These are phyloP conservation scores for Zychaea mexicana DNA, from an alignment of 371 early-diverging fungal species.

Conservation along the genomic window DNA sequence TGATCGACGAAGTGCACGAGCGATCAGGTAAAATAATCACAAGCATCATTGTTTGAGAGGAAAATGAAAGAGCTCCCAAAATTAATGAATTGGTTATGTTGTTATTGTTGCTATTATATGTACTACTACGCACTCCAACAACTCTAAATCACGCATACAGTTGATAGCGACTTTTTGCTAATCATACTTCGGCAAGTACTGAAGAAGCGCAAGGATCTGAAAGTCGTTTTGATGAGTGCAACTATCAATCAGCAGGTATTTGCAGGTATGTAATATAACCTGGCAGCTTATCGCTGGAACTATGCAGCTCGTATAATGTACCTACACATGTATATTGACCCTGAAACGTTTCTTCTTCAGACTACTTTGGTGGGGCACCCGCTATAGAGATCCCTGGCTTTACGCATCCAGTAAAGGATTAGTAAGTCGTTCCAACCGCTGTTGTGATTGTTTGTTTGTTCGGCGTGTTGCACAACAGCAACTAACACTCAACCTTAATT, in stretches of 20 bases:
- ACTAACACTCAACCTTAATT: too few species aligned
- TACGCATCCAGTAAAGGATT: constrained; percentile 79
- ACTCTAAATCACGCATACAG: too few species aligned
- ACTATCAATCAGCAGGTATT: constrained; percentile 71
- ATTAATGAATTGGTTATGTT: background rate
- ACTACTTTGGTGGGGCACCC: constrained; percentile 65
- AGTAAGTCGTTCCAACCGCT: constrained; percentile 22
- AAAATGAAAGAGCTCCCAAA: background rate
- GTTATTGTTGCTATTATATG: background rate
- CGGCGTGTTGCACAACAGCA: too few species aligned
- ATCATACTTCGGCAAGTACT: constrained; percentile 60
- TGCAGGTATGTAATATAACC: constrained; percentile 31
- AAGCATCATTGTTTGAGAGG: background rate
- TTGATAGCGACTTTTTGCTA: constrained; percentile 66
- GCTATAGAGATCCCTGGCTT: constrained; percentile 77
- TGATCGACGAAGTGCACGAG: constrained; percentile 85
- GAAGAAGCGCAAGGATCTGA: constrained; percentile 49
- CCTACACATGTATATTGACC: background rate
- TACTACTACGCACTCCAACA: too few species aligned
- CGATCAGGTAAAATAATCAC: constrained; percentile 48
- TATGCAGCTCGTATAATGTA: too few species aligned
- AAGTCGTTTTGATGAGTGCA: constrained; percentile 82
- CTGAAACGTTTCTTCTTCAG: background rate
- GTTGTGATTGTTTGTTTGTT: too few species aligned
- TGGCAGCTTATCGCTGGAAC: too few species aligned